phyloP scores from a whole-genome alignment of 768 basidiomycete genomes.

The Dendrothele bispora region DNA sequence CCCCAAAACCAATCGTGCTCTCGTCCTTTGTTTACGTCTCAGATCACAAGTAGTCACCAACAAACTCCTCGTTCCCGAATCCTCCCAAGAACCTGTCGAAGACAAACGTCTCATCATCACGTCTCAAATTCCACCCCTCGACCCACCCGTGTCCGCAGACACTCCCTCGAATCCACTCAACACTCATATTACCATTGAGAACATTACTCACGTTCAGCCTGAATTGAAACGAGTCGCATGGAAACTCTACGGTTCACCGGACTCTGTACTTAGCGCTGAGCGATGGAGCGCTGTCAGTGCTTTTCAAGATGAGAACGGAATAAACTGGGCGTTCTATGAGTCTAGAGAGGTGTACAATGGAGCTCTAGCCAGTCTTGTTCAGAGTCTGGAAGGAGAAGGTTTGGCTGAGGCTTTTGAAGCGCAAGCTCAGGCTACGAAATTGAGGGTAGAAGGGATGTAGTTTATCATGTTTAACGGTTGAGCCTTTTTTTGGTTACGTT shows the following conservation, averaged over 20 bases:
- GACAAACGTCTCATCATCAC: constrained; percentile 24
- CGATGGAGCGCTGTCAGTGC: constrained; percentile 28
- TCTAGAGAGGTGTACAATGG: constrained; percentile 24
- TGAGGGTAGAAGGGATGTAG: not conserved
- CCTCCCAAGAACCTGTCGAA: constrained; percentile 23
- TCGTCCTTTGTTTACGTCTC: no score
- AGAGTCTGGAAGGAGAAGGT: constrained; percentile 3
- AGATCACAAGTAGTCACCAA: constrained; percentile 27
- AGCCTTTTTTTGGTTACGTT: no score
- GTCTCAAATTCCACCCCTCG: constrained; percentile 31
- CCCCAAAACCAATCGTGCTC: no score
- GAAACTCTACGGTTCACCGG: constrained; percentile 24
- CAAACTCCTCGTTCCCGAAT: constrained; percentile 18
- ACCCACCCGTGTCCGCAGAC: constrained; percentile 24
- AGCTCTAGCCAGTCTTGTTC: constrained; percentile 3
- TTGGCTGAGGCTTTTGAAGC: constrained; percentile 3
- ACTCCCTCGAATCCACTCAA: constrained; percentile 26
- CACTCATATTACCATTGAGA: constrained; percentile 26
- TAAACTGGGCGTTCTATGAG: constrained; percentile 29
- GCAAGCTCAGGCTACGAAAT: not conserved
- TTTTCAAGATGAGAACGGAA: constrained; percentile 12
- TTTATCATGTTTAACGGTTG: no score
- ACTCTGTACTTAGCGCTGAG: constrained; percentile 24
- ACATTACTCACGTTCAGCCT: constrained; percentile 28
- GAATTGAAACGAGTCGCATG: constrained; percentile 24